phyloP scores from a whole-genome alignment of 106 monocot species.

The Amphibolis antarctica region DNA sequence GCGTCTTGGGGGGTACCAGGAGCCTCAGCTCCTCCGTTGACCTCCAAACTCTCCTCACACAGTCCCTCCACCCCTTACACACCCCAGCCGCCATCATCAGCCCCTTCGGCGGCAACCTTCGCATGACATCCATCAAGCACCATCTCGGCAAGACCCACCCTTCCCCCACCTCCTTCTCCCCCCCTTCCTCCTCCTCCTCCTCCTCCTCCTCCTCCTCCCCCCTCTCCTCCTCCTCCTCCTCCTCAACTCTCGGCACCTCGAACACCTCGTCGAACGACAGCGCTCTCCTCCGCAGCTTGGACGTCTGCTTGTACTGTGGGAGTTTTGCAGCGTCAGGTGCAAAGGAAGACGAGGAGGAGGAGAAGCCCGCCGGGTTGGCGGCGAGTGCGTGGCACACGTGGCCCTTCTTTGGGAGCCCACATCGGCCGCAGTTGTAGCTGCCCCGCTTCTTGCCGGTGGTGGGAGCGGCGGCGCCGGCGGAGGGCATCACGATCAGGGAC shows the following conservation, averaged over 20 bases:
- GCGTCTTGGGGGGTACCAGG: slow-evolving; percentile 27
- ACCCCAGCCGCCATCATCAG: slow-evolving; percentile 71
- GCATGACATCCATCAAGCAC: slow-evolving; percentile 45
- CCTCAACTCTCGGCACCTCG: not conserved
- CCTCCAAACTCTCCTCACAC: slow-evolving; percentile 65
- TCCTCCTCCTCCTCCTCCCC: too few relatives aligned
- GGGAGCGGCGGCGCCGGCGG: slow-evolving; percentile 7
- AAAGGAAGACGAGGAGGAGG: too few relatives aligned
- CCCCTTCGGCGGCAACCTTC: slow-evolving; percentile 53
- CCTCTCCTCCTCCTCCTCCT: slow-evolving; percentile 1
- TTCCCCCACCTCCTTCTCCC: slow-evolving; percentile 20
- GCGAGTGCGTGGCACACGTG: slow-evolving; percentile 44
- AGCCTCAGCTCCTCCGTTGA: slow-evolving; percentile 69
- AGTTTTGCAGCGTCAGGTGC: too few relatives aligned
- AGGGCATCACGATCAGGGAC: slow-evolving; percentile 7
- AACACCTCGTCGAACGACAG: slow-evolving; percentile 39
- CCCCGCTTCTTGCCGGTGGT: slow-evolving; percentile 52
- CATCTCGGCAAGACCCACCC: slow-evolving; percentile 20
- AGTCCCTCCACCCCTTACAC: slow-evolving; percentile 69
- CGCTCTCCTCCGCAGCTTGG: slow-evolving; percentile 36
- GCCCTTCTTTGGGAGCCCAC: slow-evolving; percentile 91
- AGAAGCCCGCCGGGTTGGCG: slow-evolving; percentile 28
- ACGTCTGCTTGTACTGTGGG: too few relatives aligned
- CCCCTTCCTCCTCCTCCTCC: slow-evolving; percentile 33
- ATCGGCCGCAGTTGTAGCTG: slow-evolving; percentile 97